phyloP scores from a whole-genome alignment of 2,329 filamentous ascomycete genomes.

The Ophiostoma populinum region DNA sequence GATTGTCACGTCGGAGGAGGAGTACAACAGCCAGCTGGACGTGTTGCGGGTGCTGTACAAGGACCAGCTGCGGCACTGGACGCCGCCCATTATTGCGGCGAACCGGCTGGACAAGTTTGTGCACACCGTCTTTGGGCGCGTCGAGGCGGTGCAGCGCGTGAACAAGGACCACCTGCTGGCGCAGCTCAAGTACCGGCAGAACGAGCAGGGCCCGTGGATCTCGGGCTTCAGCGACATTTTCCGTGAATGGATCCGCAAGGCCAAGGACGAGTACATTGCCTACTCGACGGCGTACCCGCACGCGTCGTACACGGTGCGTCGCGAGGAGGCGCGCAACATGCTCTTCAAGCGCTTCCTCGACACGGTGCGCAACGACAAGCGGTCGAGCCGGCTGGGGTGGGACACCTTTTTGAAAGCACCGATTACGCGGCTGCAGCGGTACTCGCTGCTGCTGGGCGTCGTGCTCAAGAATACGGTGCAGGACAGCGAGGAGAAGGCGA shows the following conservation, averaged over 20 bases:
- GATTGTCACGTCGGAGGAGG: constrained; percentile 83
- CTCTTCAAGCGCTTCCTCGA: constrained; percentile 78
- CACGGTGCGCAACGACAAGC: constrained; percentile 57
- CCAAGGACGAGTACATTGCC: constrained; percentile 72
- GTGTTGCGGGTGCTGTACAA: constrained; percentile 74
- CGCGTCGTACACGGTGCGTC: constrained; percentile 66
- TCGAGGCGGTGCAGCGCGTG: constrained; percentile 72
- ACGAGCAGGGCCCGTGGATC: constrained; percentile 92
- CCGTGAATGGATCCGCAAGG: constrained; percentile 94
- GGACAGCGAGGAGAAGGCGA: constrained; percentile 80
- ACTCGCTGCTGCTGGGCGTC: constrained; percentile 65
- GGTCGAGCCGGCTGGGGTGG: constrained; percentile 75
- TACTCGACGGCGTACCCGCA: constrained; percentile 80
- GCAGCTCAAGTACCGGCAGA: constrained; percentile 90
- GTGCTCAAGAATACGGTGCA: constrained; percentile 69
- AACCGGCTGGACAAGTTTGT: constrained; percentile 68
- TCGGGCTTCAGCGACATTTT: constrained; percentile 92
- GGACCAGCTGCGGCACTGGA: constrained; percentile 54
- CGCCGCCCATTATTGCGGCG: constrained; percentile 66
- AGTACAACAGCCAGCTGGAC: constrained; percentile 76
- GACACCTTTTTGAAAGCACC: constrained; percentile 88
- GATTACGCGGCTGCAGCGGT: constrained; percentile 82
- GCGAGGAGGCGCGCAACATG: constrained; percentile 69
- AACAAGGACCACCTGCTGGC: constrained; percentile 87
- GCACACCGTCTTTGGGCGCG: constrained; percentile 72